phyloP scores from a whole-genome alignment of 2,329 filamentous ascomycete genomes.

The Thelonectria rubi region DNA sequence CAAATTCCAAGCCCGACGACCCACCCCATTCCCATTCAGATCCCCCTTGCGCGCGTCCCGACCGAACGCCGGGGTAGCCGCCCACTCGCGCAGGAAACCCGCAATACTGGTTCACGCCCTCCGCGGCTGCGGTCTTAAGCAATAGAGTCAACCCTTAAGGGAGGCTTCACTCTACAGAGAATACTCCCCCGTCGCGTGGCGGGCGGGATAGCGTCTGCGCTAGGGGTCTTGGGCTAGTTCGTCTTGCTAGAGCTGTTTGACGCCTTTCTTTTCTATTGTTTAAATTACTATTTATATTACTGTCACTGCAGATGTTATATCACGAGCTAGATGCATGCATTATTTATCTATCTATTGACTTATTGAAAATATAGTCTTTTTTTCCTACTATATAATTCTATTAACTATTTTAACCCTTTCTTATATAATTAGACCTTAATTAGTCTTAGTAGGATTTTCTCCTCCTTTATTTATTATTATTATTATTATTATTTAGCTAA shows the following conservation, averaged over 20 bases:
- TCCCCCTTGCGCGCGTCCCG: slow-evolving; percentile 68
- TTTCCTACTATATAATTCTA: no score
- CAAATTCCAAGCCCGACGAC: slow-evolving; percentile 57
- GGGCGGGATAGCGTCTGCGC: slow-evolving; percentile 72
- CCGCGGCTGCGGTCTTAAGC: slow-evolving; percentile 64
- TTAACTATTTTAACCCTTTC: no score
- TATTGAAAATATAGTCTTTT: no score
- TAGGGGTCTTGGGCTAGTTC: slow-evolving; percentile 63
- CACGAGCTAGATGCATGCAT: no score
- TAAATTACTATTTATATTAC: no score
- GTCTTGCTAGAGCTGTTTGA: slow-evolving; percentile 65
- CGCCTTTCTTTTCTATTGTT: slow-evolving; percentile 56
- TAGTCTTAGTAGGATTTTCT: no score
- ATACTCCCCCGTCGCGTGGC: slow-evolving; percentile 76
- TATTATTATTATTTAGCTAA: no score
- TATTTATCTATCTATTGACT: no score
- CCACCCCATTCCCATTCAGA: slow-evolving; percentile 63
- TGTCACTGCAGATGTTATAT: no score
- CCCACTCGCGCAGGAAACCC: slow-evolving; percentile 74
- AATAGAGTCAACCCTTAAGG: slow-evolving; percentile 75
- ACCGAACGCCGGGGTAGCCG: slow-evolving; percentile 72
- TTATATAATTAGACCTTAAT: no score
- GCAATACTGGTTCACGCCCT: slow-evolving; percentile 60
- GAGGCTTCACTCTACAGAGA: slow-evolving; percentile 78
- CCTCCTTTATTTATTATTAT: no score